Evolutionary conservation across 208 protist species (phyloP).

Genomic region (Leishmania braziliensis): DNA sequence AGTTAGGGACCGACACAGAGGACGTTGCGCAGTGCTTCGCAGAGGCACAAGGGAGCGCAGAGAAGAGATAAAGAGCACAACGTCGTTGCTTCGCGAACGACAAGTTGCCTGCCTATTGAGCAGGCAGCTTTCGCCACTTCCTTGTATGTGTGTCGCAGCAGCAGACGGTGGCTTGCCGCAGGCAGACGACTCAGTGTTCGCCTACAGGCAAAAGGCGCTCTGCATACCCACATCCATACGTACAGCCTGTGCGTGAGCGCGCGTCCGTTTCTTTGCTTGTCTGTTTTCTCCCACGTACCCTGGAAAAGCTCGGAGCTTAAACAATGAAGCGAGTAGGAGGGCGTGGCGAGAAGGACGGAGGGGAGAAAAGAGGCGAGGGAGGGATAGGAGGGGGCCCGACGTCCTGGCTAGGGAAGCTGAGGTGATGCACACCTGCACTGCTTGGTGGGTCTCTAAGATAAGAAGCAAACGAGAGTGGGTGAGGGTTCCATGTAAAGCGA

Average conservation of each 20-base stretch:
- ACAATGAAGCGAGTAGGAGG: neutral
- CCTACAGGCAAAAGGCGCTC: neutral
- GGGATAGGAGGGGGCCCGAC: neutral
- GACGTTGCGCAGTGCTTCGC: neutral
- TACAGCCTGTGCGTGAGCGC: neutral
- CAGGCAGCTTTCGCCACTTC: neutral
- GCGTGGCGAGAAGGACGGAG: neutral
- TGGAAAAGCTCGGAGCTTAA: neutral
- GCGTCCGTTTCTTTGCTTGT: neutral
- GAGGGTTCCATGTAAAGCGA: neutral
- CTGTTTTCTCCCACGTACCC: neutral
- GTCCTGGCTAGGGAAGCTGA: too few species aligned
- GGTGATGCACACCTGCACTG: neutral
- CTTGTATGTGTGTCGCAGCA: neutral
- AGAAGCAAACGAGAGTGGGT: neutral
- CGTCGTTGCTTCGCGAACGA: neutral
- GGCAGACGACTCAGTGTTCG: neutral
- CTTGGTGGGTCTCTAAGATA: neutral
- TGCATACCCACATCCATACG: neutral
- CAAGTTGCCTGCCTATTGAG: neutral
- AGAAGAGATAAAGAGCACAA: neutral
- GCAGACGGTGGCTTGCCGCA: neutral
- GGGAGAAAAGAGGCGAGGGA: neutral
- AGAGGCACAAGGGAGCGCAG: neutral
- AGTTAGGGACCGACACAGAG: neutral